Conservation (phyloP, 2,329 filamentous ascomycete species). For the Teratosphaeria viscida region DNA sequence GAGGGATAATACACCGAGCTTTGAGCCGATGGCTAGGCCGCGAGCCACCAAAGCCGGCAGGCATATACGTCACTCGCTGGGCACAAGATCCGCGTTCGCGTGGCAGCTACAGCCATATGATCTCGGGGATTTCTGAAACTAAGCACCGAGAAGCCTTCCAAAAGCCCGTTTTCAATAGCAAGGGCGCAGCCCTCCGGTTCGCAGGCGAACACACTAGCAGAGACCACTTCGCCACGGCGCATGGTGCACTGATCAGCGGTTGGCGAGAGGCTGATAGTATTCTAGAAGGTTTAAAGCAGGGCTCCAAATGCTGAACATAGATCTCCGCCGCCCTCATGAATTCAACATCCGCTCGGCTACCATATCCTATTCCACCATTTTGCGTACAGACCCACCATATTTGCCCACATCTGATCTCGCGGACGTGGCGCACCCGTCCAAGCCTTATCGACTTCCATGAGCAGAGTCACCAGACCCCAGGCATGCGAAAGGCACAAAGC, state of each 20-base stretch:
- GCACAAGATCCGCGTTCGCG: conserved; percentile 10
- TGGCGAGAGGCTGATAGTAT: conserved; percentile 17
- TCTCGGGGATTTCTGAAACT: conserved; percentile 10
- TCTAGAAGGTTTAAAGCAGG: neutral
- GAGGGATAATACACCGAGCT: conserved; percentile 12
- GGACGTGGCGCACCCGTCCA: neutral
- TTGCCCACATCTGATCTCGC: neutral
- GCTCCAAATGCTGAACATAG: neutral
- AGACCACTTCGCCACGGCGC: conserved; percentile 18
- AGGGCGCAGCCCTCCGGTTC: conserved; percentile 12
- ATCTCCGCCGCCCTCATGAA: neutral
- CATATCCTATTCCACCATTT: neutral
- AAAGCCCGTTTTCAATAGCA: conserved; percentile 4
- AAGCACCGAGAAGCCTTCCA: conserved; percentile 13
- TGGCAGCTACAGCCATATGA: conserved; percentile 19
- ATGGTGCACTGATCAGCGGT: conserved; percentile 17
- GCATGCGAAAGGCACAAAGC: neutral
- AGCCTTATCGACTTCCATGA: neutral
- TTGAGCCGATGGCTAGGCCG: conserved; percentile 12
- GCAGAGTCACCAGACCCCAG: neutral
- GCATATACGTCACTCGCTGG: conserved; percentile 17
- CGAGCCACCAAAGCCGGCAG: conserved; percentile 11
- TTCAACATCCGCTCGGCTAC: neutral
- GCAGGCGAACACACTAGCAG: conserved; percentile 17
- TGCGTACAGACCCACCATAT: neutral